These are phyloP conservation scores for Colletotrichum abscissum DNA, from an alignment of 2,329 filamentous ascomycete genomes.

Conservation along the genomic window DNA sequence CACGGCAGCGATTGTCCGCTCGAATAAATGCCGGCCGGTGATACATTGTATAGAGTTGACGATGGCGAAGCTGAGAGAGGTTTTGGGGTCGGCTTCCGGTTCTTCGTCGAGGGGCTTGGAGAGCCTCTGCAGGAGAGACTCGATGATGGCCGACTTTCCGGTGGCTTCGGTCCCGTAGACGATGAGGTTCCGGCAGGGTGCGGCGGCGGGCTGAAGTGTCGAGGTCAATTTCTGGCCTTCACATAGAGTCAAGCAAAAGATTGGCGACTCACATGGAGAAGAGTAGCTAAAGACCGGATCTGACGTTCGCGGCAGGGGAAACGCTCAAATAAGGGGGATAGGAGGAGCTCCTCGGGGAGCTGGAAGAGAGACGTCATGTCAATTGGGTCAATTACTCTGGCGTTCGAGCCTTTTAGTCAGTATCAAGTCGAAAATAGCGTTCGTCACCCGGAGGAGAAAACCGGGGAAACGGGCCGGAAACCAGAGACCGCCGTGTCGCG, in stretches of 20 bases:
- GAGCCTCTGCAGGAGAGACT: constrained; percentile 67
- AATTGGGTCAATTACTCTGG: not conserved
- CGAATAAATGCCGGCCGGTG: constrained; percentile 80
- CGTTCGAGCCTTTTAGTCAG: not conserved
- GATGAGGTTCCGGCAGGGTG: constrained; percentile 79
- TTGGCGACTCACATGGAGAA: constrained; percentile 59
- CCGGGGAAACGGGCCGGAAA: not conserved
- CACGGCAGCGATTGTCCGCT: constrained; percentile 73
- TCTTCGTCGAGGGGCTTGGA: constrained; percentile 43
- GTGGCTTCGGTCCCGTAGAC: constrained; percentile 88
- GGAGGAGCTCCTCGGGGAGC: constrained; percentile 63
- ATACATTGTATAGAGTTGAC: constrained; percentile 81
- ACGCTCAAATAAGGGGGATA: constrained; percentile 55
- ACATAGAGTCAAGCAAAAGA: not conserved
- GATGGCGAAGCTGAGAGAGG: constrained; percentile 66
- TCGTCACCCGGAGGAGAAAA: not conserved
- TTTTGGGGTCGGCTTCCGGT: constrained; percentile 52
- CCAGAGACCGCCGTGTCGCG: not conserved
- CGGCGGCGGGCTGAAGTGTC: constrained; percentile 65
- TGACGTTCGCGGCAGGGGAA: constrained; percentile 71
- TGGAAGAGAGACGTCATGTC: constrained; percentile 57
- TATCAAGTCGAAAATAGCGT: too few species aligned
- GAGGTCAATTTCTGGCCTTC: not conserved
- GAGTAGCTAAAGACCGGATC: constrained; percentile 67
- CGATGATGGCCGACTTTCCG: constrained; percentile 81